phyloP scores from a whole-genome alignment of 495 filamentous ascomycete species.

The Hypoxylon trugodes region DNA sequence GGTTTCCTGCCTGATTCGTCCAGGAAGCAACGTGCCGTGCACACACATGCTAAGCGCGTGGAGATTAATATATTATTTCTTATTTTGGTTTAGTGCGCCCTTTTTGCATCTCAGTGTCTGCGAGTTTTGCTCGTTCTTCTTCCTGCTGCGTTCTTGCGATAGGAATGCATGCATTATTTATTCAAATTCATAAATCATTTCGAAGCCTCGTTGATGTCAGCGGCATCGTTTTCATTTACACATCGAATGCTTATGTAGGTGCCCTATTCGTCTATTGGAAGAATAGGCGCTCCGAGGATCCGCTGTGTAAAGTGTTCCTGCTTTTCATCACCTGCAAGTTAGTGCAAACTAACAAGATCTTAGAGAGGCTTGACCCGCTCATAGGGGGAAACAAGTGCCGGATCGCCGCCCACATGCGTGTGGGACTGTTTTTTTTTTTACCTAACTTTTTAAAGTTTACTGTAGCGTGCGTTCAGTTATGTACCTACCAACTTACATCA shows the following conservation, averaged over 20 bases:
- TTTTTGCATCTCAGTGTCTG: constrained; percentile 3
- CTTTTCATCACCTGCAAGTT: constrained; percentile 23
- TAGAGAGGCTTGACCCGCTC: constrained; percentile 10
- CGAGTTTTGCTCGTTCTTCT: not conserved
- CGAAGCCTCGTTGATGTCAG: not conserved
- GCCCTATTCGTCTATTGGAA: too few relatives aligned
- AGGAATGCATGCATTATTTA: not conserved
- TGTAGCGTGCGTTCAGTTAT: not conserved
- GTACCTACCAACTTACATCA: not conserved
- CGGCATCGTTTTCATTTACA: not conserved
- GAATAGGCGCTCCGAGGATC: not conserved
- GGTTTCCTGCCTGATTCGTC: constrained; percentile 32
- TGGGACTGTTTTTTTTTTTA: constrained; percentile 2
- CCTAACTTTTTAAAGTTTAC: constrained; percentile 17
- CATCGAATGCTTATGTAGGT: too few relatives aligned
- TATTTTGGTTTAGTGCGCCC: constrained; percentile 16
- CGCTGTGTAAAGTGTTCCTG: constrained; percentile 19
- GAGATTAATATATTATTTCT: constrained; percentile 25
- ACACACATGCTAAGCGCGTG: constrained; percentile 13
- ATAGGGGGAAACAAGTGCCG: constrained; percentile 34
- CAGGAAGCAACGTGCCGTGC: constrained; percentile 28
- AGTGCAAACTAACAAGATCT: constrained; percentile 8
- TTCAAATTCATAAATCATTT: not conserved
- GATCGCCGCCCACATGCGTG: constrained; percentile 18
- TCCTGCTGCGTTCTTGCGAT: not conserved